phyloP scores from a whole-genome alignment of 768 basidiomycete genomes.

The Hortiboletus campestris region DNA sequence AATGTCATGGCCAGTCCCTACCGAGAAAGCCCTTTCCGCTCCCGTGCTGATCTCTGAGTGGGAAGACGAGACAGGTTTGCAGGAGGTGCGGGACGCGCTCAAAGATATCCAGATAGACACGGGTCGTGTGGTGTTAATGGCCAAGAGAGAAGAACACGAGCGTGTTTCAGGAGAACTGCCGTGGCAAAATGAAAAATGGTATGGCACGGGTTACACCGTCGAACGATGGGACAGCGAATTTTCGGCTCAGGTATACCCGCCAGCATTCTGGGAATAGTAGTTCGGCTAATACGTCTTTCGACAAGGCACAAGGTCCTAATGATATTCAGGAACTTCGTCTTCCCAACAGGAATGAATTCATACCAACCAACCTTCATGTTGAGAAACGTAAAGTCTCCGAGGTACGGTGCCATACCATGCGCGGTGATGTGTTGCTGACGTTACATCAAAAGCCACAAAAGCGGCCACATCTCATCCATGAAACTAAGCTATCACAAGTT shows the following conservation, averaged over 20 bases:
- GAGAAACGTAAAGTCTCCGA: conserved; percentile 66
- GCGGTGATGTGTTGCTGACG: not conserved
- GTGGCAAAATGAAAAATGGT: conserved; percentile 87
- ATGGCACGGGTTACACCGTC: conserved; percentile 86
- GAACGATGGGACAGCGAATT: conserved; percentile 66
- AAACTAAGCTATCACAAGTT: conserved; percentile 68
- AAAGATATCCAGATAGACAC: conserved; percentile 55
- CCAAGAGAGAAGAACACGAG: conserved; percentile 61
- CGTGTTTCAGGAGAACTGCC: conserved; percentile 47
- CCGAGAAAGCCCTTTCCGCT: conserved; percentile 69
- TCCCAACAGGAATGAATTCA: conserved; percentile 86
- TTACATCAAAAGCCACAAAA: conserved; percentile 55
- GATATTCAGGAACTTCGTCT: conserved; percentile 68
- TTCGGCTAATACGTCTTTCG: not conserved
- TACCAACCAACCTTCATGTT: conserved; percentile 83
- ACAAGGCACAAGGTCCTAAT: conserved; percentile 62
- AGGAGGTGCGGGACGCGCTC: conserved; percentile 60
- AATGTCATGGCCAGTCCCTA: conserved; percentile 80
- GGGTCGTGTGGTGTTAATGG: conserved; percentile 75
- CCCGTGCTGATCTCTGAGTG: conserved; percentile 74
- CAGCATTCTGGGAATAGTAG: not conserved
- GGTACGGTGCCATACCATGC: conserved; percentile 38
- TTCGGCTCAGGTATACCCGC: conserved; percentile 44
- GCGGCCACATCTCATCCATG: conserved; percentile 72
- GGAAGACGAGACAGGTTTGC: conserved; percentile 49